Base-by-base conservation (phyloP, 2,329 filamentous ascomycete genomes). In the Talaromyces sp. region DNA sequence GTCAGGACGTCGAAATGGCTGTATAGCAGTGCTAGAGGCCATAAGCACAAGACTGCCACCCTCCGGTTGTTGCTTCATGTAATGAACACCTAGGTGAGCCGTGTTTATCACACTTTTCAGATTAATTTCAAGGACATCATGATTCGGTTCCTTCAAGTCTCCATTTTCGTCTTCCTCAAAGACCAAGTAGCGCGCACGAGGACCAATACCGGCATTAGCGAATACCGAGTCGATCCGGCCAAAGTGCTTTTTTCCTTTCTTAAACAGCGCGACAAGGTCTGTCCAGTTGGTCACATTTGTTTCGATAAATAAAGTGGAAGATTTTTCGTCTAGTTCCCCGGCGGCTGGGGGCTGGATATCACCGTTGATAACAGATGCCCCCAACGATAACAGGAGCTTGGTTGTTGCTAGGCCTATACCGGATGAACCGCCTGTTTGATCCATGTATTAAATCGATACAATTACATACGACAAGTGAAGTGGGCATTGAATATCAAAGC, bases 351-450 rank as follows among this genome's bases (percentile, higher is more conserved):
- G 48, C 43, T 80, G 79, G 48, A 85, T 62, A 65, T 88, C 85
- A 38, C 76, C 80, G 27, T 78, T 80, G 61, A 85, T 77, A 19
- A 87, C 83, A 17, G 75, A 77, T 29, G 83, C 84, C 21, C 83
- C 84, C 0, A 80, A 69, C 0, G 77, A 72, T 8, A 86, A 73
- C 14, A 86, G 77, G 2, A 82, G 72, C 9, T 79, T 69, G 8
- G 80, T 77, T 0, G 84, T 85, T 58, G 81, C 81, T 14, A 85
- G 77, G 32, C 85, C 84, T 57, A 87, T 87, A 17, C 85, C 85
- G 2, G 83, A 85, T 0, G 82, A 83, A 59, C 82, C 82, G 54
- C 84, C 83, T 80, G 58, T 58, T 48, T 32, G 41, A 43, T 56
- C 19, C 43, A 54, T 5, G 17, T 14, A 53, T 41, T 21, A n/a